A percentile compares a stretch with the other conserved stretches of the same genome.
Evolutionary conservation across 1,284 basidiomycete species (phyloP).

Genomic region (Apiotrichum sp.): DNA sequence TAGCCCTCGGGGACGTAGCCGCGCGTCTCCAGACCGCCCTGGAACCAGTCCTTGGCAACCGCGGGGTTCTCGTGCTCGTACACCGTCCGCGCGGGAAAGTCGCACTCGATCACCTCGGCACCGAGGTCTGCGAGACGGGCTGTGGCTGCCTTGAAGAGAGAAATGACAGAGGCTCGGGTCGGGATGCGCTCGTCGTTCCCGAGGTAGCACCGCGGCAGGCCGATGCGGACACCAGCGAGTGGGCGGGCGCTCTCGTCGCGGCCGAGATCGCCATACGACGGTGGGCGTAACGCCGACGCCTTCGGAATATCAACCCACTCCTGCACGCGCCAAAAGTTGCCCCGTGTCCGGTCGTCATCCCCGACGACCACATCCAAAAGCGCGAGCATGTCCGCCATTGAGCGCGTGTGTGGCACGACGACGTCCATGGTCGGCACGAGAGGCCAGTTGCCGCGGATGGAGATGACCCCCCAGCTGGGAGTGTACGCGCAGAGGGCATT

Average conservation of each 20-base stretch:
- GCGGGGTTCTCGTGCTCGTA: not conserved
- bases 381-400: slow-evolving; percentile 6
- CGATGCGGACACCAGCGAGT: slow-evolving; percentile 3
- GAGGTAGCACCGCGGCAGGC: slow-evolving; percentile 5
- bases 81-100: not conserved
- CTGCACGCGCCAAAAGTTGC: slow-evolving; percentile 12
- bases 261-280: not conserved
- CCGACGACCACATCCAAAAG: slow-evolving; percentile 6
- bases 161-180: not conserved
- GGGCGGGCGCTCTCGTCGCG: not conserved
- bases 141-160: not conserved
- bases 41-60: not conserved
- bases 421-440: slow-evolving; percentile 11
- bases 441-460: slow-evolving; percentile 10
- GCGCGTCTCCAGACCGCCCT: slow-evolving; percentile 5
- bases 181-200: not conserved
- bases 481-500: slow-evolving; percentile 12
- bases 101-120: slow-evolving; percentile 6
- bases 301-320: not conserved
- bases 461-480: slow-evolving; percentile 9
- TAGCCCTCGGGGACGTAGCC: slow-evolving; percentile 3
- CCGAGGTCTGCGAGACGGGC: slow-evolving; percentile 3
- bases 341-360: slow-evolving; percentile 1
- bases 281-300: slow-evolving; percentile 1
- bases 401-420: slow-evolving; percentile 10